Conservation (phyloP, 2,329 filamentous ascomycete species). For the Claviceps sp. region DNA sequence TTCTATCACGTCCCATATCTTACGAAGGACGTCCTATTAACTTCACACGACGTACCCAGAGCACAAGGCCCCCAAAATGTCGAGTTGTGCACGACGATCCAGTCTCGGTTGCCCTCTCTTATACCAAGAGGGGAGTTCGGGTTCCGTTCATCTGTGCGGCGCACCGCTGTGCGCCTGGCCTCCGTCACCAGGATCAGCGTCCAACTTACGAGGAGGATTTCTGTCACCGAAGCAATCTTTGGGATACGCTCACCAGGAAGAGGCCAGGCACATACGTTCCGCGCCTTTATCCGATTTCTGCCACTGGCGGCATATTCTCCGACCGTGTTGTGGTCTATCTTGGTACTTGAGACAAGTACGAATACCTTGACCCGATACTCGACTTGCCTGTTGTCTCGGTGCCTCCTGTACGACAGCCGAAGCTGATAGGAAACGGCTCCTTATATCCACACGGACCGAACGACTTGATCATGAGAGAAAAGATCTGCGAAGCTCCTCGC, state of each 20-base stretch:
- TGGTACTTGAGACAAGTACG: slow-evolving; percentile 53
- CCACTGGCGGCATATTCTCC: slow-evolving; percentile 56
- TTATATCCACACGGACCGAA: slow-evolving; percentile 62
- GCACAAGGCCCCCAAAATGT: slow-evolving; percentile 31
- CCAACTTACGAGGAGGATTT: slow-evolving; percentile 49
- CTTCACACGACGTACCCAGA: slow-evolving; percentile 22
- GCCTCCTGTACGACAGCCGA: slow-evolving; percentile 58
- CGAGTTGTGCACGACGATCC: slow-evolving; percentile 44
- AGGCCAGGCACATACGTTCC: slow-evolving; percentile 31
- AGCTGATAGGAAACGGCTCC: slow-evolving; percentile 52
- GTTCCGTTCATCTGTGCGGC: slow-evolving; percentile 61
- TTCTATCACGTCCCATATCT: slow-evolving; percentile 44
- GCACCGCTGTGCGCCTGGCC: slow-evolving; percentile 62
- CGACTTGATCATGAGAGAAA: slow-evolving; percentile 56
- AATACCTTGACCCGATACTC: slow-evolving; percentile 39
- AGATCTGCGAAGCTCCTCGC: slow-evolving; percentile 56
- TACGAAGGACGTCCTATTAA: slow-evolving; percentile 37
- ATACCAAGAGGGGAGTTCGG: slow-evolving; percentile 31
- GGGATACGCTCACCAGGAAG: slow-evolving; percentile 51
- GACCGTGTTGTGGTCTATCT: slow-evolving; percentile 60
- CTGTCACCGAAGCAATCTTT: slow-evolving; percentile 60
- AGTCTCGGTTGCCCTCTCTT: slow-evolving; percentile 45
- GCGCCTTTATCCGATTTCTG: slow-evolving; percentile 58
- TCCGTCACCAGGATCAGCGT: slow-evolving; percentile 59
- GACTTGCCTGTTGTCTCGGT: slow-evolving; percentile 59